phyloP scores from a whole-genome alignment of 2,329 filamentous ascomycete genomes.

The Cryoendolithus antarcticus region DNA sequence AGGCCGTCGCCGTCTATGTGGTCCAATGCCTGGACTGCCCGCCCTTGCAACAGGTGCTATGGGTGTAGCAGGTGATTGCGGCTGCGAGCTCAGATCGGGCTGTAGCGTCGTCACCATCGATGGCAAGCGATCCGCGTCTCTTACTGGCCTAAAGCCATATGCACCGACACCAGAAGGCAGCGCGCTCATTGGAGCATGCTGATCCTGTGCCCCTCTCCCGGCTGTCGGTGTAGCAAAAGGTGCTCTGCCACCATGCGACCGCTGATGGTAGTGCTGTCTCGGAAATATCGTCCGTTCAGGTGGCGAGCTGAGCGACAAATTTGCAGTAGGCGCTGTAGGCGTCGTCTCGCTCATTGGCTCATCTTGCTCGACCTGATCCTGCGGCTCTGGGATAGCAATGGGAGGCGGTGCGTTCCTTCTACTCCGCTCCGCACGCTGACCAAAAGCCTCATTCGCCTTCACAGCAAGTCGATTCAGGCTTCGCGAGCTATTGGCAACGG shows the following conservation, averaged over 20 bases:
- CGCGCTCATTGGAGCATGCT: no score
- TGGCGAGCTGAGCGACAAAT: slow-evolving; percentile 55
- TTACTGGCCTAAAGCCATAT: slow-evolving; percentile 64
- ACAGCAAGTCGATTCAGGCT: no score
- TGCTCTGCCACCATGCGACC: slow-evolving; percentile 25
- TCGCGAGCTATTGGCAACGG: slow-evolving; percentile 6
- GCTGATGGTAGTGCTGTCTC: slow-evolving; percentile 37
- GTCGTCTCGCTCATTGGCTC: slow-evolving; percentile 37
- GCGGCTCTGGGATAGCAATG: slow-evolving; percentile 59
- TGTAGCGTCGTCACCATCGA: slow-evolving; percentile 65
- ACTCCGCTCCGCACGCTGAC: slow-evolving; percentile 31
- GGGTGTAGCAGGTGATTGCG: slow-evolving; percentile 80
- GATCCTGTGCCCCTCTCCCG: no score
- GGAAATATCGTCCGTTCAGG: slow-evolving; percentile 57
- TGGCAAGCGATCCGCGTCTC: slow-evolving; percentile 69
- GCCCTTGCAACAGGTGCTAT: slow-evolving; percentile 50
- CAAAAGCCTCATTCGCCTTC: slow-evolving; percentile 15
- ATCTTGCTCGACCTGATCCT: slow-evolving; percentile 26
- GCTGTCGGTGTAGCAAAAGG: slow-evolving; percentile 12
- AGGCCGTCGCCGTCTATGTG: slow-evolving; percentile 48
- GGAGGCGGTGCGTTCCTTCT: slow-evolving; percentile 74
- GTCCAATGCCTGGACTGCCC: slow-evolving; percentile 20
- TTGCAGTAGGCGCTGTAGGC: slow-evolving; percentile 39
- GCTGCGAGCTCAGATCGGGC: slow-evolving; percentile 67
- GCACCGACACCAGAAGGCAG: slow-evolving; percentile 8